Evolutionary conservation across 1,284 basidiomycete genomes (phyloP).

Genomic region (Fistulina hepatica): DNA sequence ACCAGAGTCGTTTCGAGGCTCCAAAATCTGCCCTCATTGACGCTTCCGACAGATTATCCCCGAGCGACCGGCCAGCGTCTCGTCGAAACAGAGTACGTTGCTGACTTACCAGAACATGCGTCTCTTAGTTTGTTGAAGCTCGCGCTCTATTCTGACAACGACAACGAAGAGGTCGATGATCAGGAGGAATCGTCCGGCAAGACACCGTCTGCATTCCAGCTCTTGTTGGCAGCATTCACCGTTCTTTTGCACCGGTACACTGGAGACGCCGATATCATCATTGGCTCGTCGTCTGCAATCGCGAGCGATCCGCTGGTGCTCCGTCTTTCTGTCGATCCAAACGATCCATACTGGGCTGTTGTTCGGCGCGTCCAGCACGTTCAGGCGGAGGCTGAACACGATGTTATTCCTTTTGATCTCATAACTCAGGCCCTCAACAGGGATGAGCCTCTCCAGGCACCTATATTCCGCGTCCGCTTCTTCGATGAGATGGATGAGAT

Average conservation of each 20-base stretch:
- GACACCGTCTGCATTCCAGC: conserved; percentile 80
- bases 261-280: conserved; percentile 88
- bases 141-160: conserved; percentile 56
- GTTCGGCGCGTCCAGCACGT: conserved; percentile 79
- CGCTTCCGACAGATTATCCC: conserved; percentile 95
- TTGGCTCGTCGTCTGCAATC: conserved; percentile 82
- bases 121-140: conserved; percentile 66
- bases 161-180: conserved; percentile 43
- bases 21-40: conserved; percentile 79
- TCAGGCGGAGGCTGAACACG: conserved; percentile 76
- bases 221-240: conserved; percentile 85
- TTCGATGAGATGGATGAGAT: conserved; percentile 83
- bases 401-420: conserved; percentile 76
- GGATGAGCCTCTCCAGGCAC: conserved; percentile 45
- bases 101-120: conserved; percentile 58
- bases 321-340: conserved; percentile 75
- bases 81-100: conserved; percentile 68
- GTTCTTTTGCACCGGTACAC: conserved; percentile 93
- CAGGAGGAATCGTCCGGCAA: conserved; percentile 31
- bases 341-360: conserved; percentile 87
- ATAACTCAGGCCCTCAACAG: conserved; percentile 69
- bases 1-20: conserved; percentile 48
- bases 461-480: conserved; percentile 91
- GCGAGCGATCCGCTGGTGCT: conserved; percentile 77
- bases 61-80: conserved; percentile 67